Evolutionary conservation across 768 basidiomycete genomes (phyloP), one percentile per base, ranked within the genome.

Genomic region (Favolaschia claudopus): DNA sequence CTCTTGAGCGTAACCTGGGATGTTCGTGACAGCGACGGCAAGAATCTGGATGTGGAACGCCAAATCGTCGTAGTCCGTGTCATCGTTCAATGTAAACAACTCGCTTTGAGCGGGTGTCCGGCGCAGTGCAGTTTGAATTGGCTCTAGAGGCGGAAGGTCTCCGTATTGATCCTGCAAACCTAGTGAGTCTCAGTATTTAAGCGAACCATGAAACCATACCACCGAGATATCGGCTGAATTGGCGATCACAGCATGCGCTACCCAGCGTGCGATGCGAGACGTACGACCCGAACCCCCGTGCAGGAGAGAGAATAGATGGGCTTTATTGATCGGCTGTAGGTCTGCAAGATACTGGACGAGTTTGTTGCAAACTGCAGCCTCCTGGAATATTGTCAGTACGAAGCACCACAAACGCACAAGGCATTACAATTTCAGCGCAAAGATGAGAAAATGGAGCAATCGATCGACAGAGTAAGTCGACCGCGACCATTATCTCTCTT

Each of bases 11-110:
- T 91, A 91, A 9, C 72, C 81, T 19, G 80, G 77, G 28, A 92
- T 76, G 56, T 88, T 82, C 4, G 83, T 79, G 39, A 91, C 68
- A 7, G 84, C 88, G 10, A 84, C 72, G 22, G 79, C 77, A n/a
- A 92, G 79, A 29, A 92, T 80, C 19, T 77, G 73, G 14, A 87
- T 74, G 60, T 85, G 76, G 67, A 81, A 80, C 6, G 78, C 73
- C 68, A 93, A 76, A 33, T 83, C 81, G 31, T 85, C 81, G 55
- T 87, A 92, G 70, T 91, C 84, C 4, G 82, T 86, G 19, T 82
- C 78, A 13, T 82, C 79, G 24, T 82, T 60, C 34, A 89, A 66
- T 22, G 85, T 80, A 60, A 92, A 88, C 40, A 83, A 72, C 24
- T 79, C 81, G 32, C 78, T 29, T 52, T 45, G 19, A 60, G 48